Percentiles rank a stretch among this genome's conserved stretches.
Conservation (phyloP, 345 rosid genomes). For the Raphanus raphanistrum region DNA sequence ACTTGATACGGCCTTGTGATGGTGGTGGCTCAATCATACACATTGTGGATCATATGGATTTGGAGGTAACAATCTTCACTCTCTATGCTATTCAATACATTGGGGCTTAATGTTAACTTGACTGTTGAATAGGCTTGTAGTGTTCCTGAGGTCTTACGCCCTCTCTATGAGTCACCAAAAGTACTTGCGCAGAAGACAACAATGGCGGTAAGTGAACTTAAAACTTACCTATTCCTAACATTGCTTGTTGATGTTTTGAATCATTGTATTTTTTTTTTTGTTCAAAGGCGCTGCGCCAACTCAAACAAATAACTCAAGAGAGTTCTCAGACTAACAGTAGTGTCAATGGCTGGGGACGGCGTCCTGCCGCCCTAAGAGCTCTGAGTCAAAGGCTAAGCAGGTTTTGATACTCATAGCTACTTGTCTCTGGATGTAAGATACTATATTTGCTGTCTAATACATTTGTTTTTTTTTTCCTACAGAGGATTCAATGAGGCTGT, state of each 20-base stretch:
- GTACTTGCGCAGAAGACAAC: slow-evolving; percentile 97
- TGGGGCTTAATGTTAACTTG: neutral
- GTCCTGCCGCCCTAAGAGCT: slow-evolving; percentile 92
- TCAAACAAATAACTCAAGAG: slow-evolving; percentile 94
- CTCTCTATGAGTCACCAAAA: slow-evolving; percentile 90
- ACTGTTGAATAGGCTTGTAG: slow-evolving; percentile 70
- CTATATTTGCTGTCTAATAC: slow-evolving; percentile 19
- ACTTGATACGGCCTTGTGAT: slow-evolving; percentile 94
- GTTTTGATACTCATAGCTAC: slow-evolving; percentile 37
- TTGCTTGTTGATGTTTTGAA: neutral
- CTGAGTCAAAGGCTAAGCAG: slow-evolving; percentile 98
- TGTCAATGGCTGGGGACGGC: slow-evolving; percentile 87
- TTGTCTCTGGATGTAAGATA: neutral
- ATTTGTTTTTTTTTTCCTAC: slow-evolving; percentile 20
- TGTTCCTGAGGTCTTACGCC: slow-evolving; percentile 97
- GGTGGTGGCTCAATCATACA: slow-evolving; percentile 98
- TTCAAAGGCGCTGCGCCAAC: slow-evolving; percentile 83
- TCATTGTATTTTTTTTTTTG: slow-evolving; percentile 5
- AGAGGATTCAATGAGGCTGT: slow-evolving; percentile 99
- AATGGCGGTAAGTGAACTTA: slow-evolving; percentile 68
- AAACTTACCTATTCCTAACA: too few relatives aligned
- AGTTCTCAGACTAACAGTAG: slow-evolving; percentile 76
- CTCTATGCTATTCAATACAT: neutral
- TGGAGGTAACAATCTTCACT: slow-evolving; percentile 58
- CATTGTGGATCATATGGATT: slow-evolving; percentile 96